Evolutionary conservation across 495 filamentous ascomycete genomes (phyloP), one percentile per base, ranked within the genome.

Genomic region (Entonaema liquescens): DNA sequence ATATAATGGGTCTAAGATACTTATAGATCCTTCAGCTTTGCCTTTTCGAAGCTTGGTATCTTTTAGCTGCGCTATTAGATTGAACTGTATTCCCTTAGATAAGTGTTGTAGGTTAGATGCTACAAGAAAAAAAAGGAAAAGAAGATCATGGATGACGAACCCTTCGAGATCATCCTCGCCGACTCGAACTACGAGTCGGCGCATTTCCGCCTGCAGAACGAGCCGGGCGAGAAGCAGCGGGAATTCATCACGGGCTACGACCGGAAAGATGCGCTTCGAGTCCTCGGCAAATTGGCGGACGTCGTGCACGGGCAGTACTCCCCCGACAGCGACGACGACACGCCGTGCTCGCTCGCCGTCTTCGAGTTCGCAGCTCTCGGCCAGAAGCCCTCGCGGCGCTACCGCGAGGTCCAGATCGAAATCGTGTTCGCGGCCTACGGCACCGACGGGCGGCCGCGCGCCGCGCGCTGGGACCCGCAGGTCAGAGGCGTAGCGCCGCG

Each of bases 361-460:
- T 59, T 59, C 63, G 63, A 66, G 54, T 66, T 66, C 55, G 63
- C 63, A 1, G 63, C 63, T 7, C 38, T 65, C 1, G 62, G 62
- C 36, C 62, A 65, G 53, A 65, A 47, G 28, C n/a, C 52, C 25
- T 33, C 26, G 36, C 50, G 49, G 1, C 62, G 62, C 26, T 57
- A 62, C 59, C 59, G 59, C 28, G 59, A 62, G 29, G 29, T 62
- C 5, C 59, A 62, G 26, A 35, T 62, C 59, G 59, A 62, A 11
- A 21, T 62, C 42, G 59, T 62, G 25, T 62, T 62, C 44, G 59
- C 59, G 17, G 59, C 59, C n/a, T n/a, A n/a, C n/a, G n/a, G 28
- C 59, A 62, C 59, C 28, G 59, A 9, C 57, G 57, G 23, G 26
- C 15, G 8, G 29, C 13, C 13, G 11, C 44, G n/a, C 17, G 19